Conservation (phyloP, 345 rosid species). For the Bruguiera gymnorhiza region DNA sequence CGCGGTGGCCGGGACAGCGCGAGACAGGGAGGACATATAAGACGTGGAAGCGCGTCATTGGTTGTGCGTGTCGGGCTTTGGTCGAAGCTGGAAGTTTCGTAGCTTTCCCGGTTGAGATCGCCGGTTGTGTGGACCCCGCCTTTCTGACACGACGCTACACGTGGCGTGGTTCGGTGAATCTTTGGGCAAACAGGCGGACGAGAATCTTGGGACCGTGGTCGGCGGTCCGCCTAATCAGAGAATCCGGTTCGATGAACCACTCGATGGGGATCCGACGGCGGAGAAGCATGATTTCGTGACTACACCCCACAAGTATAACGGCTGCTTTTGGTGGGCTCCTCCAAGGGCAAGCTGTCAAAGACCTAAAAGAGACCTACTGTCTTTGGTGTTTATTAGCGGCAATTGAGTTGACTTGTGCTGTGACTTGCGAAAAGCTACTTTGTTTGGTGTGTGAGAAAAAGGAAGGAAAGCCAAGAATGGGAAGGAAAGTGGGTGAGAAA, state of each 20-base stretch:
- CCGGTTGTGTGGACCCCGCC: neutral
- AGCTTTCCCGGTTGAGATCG: neutral
- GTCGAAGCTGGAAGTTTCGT: neutral
- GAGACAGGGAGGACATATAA: slow-evolving; percentile 1
- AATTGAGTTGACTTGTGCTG: too few relatives aligned
- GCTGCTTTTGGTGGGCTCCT: too few relatives aligned
- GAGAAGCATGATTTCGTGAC: neutral
- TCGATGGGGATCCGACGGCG: neutral
- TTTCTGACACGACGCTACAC: neutral
- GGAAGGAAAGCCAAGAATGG: too few relatives aligned
- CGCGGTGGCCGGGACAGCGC: neutral
- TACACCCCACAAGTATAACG: too few relatives aligned
- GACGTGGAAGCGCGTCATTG: slow-evolving; percentile 18
- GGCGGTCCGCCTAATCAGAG: too few relatives aligned
- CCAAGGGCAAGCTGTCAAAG: neutral
- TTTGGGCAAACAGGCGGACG: neutral
- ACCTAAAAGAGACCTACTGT: too few relatives aligned
- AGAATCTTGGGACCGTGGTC: too few relatives aligned
- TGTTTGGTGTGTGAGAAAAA: too few relatives aligned
- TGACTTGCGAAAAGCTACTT: too few relatives aligned
- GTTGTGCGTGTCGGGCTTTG: neutral
- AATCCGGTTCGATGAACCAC: too few relatives aligned
- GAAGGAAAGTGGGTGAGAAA: too few relatives aligned
- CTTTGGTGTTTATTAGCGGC: too few relatives aligned
- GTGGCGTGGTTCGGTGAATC: neutral